Percentiles rank a stretch among this genome's conserved stretches.
Conservation (phyloP, 176 grass and related monocot genomes). For the Oryza rufipogon region DNA sequence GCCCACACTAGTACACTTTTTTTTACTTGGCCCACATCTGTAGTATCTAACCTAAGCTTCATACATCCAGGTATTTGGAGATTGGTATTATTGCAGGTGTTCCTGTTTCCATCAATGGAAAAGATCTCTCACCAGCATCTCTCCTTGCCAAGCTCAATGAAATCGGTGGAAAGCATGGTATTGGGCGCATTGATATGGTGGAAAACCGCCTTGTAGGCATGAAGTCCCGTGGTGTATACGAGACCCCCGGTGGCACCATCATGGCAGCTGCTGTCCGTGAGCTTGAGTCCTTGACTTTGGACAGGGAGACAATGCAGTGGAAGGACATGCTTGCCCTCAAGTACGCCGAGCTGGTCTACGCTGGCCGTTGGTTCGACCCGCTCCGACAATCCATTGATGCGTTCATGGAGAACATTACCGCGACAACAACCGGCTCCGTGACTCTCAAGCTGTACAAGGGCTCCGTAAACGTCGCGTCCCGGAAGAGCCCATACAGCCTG, state of each 20-base stretch:
- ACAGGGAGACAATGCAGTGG: constrained; percentile 72
- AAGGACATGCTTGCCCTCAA: constrained; percentile 82
- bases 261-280: constrained; percentile 72
- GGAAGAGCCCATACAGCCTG: constrained; percentile 78
- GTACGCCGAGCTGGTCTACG: constrained; percentile 87
- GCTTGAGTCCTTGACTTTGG: constrained; percentile 73
- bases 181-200: constrained; percentile 88
- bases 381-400: constrained; percentile 67
- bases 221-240: constrained; percentile 91
- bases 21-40: not conserved
- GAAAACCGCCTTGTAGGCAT: constrained; percentile 93
- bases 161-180: constrained; percentile 78
- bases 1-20: not conserved
- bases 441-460: constrained; percentile 92
- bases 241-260: constrained; percentile 96
- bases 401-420: constrained; percentile 70
- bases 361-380: constrained; percentile 82
- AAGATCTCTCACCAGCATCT: constrained; percentile 65
- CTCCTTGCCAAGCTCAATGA: constrained; percentile 81
- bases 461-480: constrained; percentile 49
- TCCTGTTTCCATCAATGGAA: constrained; percentile 85
- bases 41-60: constrained; percentile 25
- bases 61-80: constrained; percentile 69
- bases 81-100: constrained; percentile 74
- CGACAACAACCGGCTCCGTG: constrained; percentile 66